phyloP scores from a whole-genome alignment of 2,329 filamentous ascomycete species.

The Pseudopyricularia cyperi region DNA sequence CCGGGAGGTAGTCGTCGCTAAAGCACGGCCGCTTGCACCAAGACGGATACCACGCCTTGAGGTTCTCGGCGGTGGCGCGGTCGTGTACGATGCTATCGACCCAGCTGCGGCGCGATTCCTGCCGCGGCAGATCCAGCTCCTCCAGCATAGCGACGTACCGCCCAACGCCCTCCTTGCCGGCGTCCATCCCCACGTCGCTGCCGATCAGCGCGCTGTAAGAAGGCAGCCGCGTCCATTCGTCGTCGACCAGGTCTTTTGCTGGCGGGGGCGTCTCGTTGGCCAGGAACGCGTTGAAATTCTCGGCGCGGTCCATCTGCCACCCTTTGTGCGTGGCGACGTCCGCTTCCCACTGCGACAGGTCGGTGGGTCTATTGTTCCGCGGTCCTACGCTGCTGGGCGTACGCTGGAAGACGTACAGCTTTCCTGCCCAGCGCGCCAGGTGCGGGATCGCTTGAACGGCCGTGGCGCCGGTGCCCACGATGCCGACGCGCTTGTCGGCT shows the following conservation, averaged over 20 bases:
- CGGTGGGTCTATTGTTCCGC: conserved; percentile 19
- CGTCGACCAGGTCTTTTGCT: conserved; percentile 29
- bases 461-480: conserved; percentile 38
- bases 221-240: conserved; percentile 32
- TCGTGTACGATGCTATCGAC: conserved; percentile 40
- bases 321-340: conserved; percentile 14
- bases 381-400: conserved; percentile 34
- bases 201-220: conserved; percentile 22
- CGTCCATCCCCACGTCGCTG: conserved; percentile 8
- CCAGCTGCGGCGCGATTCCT: conserved; percentile 20
- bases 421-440: conserved; percentile 30
- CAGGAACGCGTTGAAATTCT: conserved; percentile 28
- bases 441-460: conserved; percentile 30
- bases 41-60: conserved; percentile 46
- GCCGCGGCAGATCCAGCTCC: neutral
- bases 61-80: conserved; percentile 30
- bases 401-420: conserved; percentile 43
- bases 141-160: neutral
- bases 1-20: conserved; percentile 42
- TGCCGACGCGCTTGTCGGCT: conserved; percentile 29
- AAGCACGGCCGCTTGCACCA: conserved; percentile 54
- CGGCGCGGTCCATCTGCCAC: conserved; percentile 33
- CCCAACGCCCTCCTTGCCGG: neutral
- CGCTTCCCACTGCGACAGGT: conserved; percentile 8
- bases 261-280: conserved; percentile 17